Percentiles rank a stretch among this genome's conserved stretches.
Conservation (phyloP, 2,329 filamentous ascomycete species). For the Cephalotrichum gorgonifer region DNA sequence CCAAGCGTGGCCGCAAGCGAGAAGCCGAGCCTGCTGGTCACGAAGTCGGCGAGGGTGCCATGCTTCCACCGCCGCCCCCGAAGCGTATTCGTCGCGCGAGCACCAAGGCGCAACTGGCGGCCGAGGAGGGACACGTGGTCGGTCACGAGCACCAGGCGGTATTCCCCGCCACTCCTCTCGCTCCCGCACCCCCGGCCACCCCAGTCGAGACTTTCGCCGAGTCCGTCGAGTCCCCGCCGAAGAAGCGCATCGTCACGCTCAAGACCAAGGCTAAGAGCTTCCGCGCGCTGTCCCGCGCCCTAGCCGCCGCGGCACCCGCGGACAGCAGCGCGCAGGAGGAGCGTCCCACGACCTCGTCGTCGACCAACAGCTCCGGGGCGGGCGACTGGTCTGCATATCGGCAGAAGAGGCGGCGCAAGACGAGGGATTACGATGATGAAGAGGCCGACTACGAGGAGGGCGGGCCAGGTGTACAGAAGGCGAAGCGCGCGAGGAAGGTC, state of each 20-base stretch:
- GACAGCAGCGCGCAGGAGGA: constrained; percentile 24
- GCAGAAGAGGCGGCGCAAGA: constrained; percentile 44
- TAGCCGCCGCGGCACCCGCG: constrained; percentile 23
- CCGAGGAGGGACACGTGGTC: not conserved
- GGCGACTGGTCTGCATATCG: constrained; percentile 40
- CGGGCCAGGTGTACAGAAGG: constrained; percentile 15
- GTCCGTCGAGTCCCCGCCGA: not conserved
- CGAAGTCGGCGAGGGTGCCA: not conserved
- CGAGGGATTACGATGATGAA: constrained; percentile 34
- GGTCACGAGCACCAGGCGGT: not conserved
- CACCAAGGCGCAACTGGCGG: constrained; percentile 1
- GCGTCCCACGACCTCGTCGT: constrained; percentile 42
- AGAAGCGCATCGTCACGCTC: constrained; percentile 6
- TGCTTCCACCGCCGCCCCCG: not conserved
- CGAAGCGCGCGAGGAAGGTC: constrained; percentile 19
- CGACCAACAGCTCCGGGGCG: constrained; percentile 37
- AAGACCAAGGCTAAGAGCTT: constrained; percentile 2
- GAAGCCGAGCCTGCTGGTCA: not conserved
- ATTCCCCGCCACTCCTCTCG: constrained; percentile 14
- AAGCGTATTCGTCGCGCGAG: constrained; percentile 4
- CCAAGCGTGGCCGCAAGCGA: constrained; percentile 1
- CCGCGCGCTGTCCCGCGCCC: constrained; percentile 11
- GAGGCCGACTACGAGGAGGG: constrained; percentile 23
- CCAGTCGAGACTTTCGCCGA: not conserved
- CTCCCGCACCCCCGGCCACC: not conserved